These are phyloP conservation scores for Psophocarpus tetragonolobus DNA, from an alignment of 306 rosid genomes.

Conservation along the genomic window DNA sequence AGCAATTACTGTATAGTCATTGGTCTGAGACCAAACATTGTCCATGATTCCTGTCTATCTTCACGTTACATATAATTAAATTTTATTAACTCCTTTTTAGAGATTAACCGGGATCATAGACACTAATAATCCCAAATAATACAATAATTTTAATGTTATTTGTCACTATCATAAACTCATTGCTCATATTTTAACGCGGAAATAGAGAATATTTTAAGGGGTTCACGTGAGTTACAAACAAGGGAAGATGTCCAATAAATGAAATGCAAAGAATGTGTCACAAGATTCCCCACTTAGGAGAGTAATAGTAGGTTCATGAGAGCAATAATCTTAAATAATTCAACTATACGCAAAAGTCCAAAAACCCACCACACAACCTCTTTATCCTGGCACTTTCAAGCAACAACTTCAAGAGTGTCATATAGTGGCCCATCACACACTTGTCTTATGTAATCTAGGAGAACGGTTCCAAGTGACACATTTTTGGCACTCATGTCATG, in stretches of 20 bases:
- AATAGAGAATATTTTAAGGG: slow-evolving; percentile 3
- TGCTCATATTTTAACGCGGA: neutral
- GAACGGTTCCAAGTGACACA: neutral
- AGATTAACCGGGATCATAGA: neutral
- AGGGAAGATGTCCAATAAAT: slow-evolving; percentile 19
- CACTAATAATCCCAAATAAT: neutral
- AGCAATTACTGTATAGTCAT: too few relatives aligned
- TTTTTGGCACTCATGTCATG: slow-evolving; percentile 24
- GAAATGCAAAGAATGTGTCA: slow-evolving; percentile 30
- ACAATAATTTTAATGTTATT: neutral
- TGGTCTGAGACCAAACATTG: too few relatives aligned
- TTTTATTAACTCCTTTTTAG: too few relatives aligned
- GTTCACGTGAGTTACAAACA: slow-evolving; percentile 34
- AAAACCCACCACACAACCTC: neutral
- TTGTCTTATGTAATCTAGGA: slow-evolving; percentile 14
- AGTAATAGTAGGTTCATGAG: neutral
- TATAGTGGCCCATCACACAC: slow-evolving; percentile 32
- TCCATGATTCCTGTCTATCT: too few relatives aligned
- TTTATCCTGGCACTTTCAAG: slow-evolving; percentile 7
- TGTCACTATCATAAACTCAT: neutral
- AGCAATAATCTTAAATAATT: neutral
- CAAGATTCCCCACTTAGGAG: slow-evolving; percentile 22
- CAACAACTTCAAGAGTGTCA: slow-evolving; percentile 22
- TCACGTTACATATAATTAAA: too few relatives aligned
- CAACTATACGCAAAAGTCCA: neutral